Conservation (phyloP, 768 basidiomycete species). For the Paxillus ammoniavirescens region DNA sequence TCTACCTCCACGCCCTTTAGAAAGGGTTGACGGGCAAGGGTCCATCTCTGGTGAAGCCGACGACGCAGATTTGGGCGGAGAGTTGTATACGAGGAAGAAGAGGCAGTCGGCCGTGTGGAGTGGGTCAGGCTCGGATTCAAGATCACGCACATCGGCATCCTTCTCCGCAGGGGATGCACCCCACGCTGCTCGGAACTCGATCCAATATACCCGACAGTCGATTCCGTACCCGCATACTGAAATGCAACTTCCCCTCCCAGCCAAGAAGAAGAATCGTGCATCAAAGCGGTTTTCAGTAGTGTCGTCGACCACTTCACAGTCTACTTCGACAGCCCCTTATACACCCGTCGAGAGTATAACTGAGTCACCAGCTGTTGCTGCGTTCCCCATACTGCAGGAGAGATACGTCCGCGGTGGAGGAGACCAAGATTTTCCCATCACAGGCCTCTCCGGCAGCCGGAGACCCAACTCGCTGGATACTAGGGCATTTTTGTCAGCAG, state of each 20-base stretch:
- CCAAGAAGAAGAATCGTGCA: slow-evolving; percentile 15
- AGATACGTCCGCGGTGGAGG: slow-evolving; percentile 27
- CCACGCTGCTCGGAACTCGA: slow-evolving; percentile 25
- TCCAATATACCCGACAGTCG: slow-evolving; percentile 24
- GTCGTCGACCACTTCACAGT: slow-evolving; percentile 45
- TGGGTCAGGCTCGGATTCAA: slow-evolving; percentile 52
- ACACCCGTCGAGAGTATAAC: slow-evolving; percentile 33
- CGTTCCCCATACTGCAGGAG: slow-evolving; percentile 31
- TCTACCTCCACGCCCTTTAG: not conserved
- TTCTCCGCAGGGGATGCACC: slow-evolving; percentile 28
- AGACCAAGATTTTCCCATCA: slow-evolving; percentile 35
- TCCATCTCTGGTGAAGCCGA: slow-evolving; percentile 34
- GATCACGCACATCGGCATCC: slow-evolving; percentile 59
- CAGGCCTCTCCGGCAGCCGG: slow-evolving; percentile 33
- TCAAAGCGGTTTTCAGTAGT: slow-evolving; percentile 33
- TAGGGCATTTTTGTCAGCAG: slow-evolving; percentile 39
- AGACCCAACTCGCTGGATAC: slow-evolving; percentile 36
- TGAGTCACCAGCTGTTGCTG: slow-evolving; percentile 21
- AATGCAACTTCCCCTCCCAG: slow-evolving; percentile 24
- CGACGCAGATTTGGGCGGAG: slow-evolving; percentile 63
- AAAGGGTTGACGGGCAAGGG: slow-evolving; percentile 1
- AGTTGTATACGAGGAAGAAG: slow-evolving; percentile 45
- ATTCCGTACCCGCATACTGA: slow-evolving; percentile 26
- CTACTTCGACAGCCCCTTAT: slow-evolving; percentile 44
- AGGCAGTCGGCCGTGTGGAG: slow-evolving; percentile 30